These are phyloP conservation scores for Sugiyamaella novakii DNA, from an alignment of 1,139 yeast genomes.

Conservation along the genomic window DNA sequence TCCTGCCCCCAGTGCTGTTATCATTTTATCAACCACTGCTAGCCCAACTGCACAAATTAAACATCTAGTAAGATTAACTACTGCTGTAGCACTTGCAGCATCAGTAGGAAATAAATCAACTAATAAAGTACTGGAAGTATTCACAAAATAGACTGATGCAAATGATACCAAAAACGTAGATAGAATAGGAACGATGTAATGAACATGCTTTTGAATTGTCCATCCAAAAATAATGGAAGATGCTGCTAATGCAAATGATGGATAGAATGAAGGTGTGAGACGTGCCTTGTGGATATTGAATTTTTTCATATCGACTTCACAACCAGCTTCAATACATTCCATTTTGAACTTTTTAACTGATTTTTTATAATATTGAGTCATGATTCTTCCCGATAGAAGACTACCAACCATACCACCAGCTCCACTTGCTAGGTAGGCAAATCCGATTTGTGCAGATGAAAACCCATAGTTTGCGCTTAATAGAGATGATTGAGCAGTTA, in stretches of 20 bases:
- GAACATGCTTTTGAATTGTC: slow-evolving; percentile 56
- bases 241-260: slow-evolving; percentile 38
- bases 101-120: slow-evolving; percentile 63
- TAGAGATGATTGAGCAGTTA: slow-evolving; percentile 63
- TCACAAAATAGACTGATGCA: slow-evolving; percentile 54
- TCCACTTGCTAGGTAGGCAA: slow-evolving; percentile 53
- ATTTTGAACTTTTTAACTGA: slow-evolving; percentile 29
- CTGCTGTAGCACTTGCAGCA: slow-evolving; percentile 63
- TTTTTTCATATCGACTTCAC: slow-evolving; percentile 39
- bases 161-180: slow-evolving; percentile 54
- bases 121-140: slow-evolving; percentile 55
- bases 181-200: slow-evolving; percentile 58
- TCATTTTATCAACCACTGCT: slow-evolving; percentile 64
- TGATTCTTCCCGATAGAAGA: slow-evolving; percentile 39
- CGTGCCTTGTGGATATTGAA: slow-evolving; percentile 56
- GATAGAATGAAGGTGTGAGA: slow-evolving; percentile 42
- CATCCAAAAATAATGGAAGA: slow-evolving; percentile 66
- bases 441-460: slow-evolving; percentile 58
- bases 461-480: slow-evolving; percentile 54
- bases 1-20: slow-evolving; percentile 54
- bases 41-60: slow-evolving; percentile 61
- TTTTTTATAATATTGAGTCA: slow-evolving; percentile 38
- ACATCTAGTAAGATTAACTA: slow-evolving; percentile 63
- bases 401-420: slow-evolving; percentile 44
- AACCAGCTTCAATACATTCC: slow-evolving; percentile 46